These are phyloP conservation scores for Oryza glumipatula DNA, from an alignment of 176 grass and related monocot species.

Conservation along the genomic window DNA sequence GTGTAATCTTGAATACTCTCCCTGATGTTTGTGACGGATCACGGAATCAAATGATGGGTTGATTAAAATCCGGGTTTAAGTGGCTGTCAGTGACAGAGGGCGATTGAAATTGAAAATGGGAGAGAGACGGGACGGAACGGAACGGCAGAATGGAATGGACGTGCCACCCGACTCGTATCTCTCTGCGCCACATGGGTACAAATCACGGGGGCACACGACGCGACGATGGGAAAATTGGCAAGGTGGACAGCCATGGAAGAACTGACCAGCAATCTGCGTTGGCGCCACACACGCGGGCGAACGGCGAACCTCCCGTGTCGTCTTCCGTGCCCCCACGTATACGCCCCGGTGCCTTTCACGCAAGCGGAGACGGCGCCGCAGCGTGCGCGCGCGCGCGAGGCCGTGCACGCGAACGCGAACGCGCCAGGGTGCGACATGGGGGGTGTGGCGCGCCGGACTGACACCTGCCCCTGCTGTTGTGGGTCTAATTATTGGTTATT, in stretches of 20 bases:
- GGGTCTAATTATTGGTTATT: too few relatives aligned
- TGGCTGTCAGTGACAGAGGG: too few relatives aligned
- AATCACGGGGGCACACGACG: background rate
- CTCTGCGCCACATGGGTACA: background rate
- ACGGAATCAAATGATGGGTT: too few relatives aligned
- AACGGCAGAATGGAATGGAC: background rate
- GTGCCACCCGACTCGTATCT: background rate
- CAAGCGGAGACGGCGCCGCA: slow-evolving; percentile 4
- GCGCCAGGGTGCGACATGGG: background rate
- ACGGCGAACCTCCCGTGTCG: too few relatives aligned
- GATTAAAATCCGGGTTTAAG: too few relatives aligned
- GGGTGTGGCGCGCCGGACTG: background rate
- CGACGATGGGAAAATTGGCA: too few relatives aligned
- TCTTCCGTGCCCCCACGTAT: too few relatives aligned
- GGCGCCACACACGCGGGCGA: background rate
- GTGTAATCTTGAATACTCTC: background rate
- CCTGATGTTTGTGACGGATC: too few relatives aligned
- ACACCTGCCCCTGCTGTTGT: background rate
- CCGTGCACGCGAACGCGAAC: slow-evolving; percentile 32
- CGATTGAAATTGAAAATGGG: background rate
- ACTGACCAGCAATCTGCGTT: background rate
- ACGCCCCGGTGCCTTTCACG: background rate
- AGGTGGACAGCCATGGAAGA: background rate
- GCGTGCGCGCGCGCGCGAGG: background rate
- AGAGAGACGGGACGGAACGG: background rate